phyloP scores from a whole-genome alignment of 345 rosid genomes.

The Raphanus sativus region DNA sequence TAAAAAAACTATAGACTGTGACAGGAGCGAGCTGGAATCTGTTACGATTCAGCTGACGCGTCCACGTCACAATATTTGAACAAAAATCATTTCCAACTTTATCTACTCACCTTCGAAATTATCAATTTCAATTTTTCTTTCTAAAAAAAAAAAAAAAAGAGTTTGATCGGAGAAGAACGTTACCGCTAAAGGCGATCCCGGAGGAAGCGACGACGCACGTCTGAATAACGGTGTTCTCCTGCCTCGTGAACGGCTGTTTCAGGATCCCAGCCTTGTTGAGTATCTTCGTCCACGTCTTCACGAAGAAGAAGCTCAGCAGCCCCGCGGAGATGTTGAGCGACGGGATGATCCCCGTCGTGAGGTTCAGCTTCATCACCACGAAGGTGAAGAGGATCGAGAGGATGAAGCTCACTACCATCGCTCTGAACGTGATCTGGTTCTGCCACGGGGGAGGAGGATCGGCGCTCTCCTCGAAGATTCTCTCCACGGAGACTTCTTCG shows the following conservation, averaged over 20 bases:
- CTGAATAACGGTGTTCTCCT: slow-evolving; percentile 81
- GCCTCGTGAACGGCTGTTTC: slow-evolving; percentile 67
- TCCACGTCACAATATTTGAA: not conserved
- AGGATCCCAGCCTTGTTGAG: slow-evolving; percentile 44
- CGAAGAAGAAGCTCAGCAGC: slow-evolving; percentile 65
- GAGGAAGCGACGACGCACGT: slow-evolving; percentile 88
- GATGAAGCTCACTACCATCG: slow-evolving; percentile 57
- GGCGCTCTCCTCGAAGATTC: slow-evolving; percentile 41
- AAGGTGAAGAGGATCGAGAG: slow-evolving; percentile 61
- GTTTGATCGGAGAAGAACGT: not conserved
- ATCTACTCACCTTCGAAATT: not conserved
- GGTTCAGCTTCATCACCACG: slow-evolving; percentile 71
- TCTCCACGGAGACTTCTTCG: slow-evolving; percentile 47
- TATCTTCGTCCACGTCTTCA: slow-evolving; percentile 69
- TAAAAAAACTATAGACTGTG: not conserved
- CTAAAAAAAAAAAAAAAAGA: not conserved
- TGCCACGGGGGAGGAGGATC: slow-evolving; percentile 65
- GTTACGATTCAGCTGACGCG: slow-evolving; percentile 16
- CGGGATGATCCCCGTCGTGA: slow-evolving; percentile 75
- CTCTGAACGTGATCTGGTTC: slow-evolving; percentile 63
- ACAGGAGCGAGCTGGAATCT: not conserved
- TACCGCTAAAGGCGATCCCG: slow-evolving; percentile 76
- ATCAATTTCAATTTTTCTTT: not conserved
- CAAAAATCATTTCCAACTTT: not conserved
- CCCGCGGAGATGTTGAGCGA: slow-evolving; percentile 86